Conservation (phyloP, 2,329 filamentous ascomycete species). For the Pochonia chlamydosporia region DNA sequence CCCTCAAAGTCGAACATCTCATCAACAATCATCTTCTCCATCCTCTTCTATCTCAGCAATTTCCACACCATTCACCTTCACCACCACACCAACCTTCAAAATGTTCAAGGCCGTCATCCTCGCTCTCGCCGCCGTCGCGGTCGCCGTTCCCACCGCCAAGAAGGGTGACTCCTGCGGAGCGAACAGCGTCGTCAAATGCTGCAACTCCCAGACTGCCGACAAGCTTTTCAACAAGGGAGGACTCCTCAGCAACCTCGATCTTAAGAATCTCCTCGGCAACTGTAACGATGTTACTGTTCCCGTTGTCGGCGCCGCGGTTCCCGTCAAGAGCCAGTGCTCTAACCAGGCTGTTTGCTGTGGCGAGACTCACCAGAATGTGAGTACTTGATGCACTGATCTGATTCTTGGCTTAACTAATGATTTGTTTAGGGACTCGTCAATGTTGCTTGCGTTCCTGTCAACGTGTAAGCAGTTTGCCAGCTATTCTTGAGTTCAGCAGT, state of each 20-base stretch:
- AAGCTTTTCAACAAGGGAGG: background rate
- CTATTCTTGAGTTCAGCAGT: background rate
- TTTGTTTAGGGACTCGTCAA: background rate
- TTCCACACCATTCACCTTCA: background rate
- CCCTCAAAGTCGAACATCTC: background rate
- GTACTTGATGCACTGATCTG: background rate
- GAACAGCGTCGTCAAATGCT: background rate
- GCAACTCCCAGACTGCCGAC: background rate
- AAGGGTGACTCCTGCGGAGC: background rate
- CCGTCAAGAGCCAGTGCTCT: background rate
- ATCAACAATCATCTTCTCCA: background rate
- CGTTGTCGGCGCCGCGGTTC: background rate
- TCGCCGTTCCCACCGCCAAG: background rate
- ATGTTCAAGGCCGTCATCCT: constrained; percentile 1
- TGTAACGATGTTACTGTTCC: background rate
- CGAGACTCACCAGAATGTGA: background rate
- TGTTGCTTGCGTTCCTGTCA: background rate
- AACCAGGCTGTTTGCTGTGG: background rate
- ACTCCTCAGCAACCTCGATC: too few species aligned
- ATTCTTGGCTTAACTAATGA: background rate
- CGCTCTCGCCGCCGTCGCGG: constrained; percentile 1
- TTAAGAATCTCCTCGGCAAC: too few species aligned
- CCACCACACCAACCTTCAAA: background rate
- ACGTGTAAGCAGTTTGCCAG: background rate
- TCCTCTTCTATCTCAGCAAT: background rate